A percentile compares a stretch with the other conserved stretches of the same genome.
Conservation (phyloP, 331 rosid species). For the Prunus yedoensis region DNA sequence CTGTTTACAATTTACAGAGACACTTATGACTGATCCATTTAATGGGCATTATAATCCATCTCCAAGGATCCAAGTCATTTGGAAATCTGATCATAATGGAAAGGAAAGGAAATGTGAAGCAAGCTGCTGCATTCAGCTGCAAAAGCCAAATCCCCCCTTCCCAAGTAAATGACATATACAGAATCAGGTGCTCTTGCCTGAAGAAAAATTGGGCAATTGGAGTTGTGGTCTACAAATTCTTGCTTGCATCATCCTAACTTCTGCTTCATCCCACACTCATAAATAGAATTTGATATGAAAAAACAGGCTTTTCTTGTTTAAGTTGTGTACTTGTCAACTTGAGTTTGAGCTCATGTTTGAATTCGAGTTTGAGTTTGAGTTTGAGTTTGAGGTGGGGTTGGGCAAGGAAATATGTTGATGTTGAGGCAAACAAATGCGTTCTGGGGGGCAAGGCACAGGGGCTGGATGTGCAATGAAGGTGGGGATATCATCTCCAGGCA, state of each 20-base stretch:
- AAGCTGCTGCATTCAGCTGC: slow-evolving; percentile 22
- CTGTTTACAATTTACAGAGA: background rate
- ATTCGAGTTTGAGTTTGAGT: slow-evolving; percentile 14
- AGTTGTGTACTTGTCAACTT: slow-evolving; percentile 9
- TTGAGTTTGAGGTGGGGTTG: slow-evolving; percentile 29
- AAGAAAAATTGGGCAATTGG: slow-evolving; percentile 28
- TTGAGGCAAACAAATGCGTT: slow-evolving; percentile 56
- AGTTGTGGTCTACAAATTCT: slow-evolving; percentile 14
- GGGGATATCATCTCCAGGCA: slow-evolving; percentile 93
- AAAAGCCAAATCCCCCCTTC: slow-evolving; percentile 34
- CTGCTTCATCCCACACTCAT: background rate
- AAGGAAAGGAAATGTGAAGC: background rate
- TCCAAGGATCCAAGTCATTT: slow-evolving; percentile 15
- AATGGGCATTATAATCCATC: slow-evolving; percentile 26
- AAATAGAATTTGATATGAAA: background rate
- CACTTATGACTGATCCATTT: slow-evolving; percentile 6
- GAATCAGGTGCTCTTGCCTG: slow-evolving; percentile 32
- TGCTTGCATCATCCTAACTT: slow-evolving; percentile 5
- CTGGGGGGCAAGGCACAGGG: slow-evolving; percentile 65
- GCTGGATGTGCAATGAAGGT: slow-evolving; percentile 82
- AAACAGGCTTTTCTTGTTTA: slow-evolving; percentile 9
- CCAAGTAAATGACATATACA: slow-evolving; percentile 54
- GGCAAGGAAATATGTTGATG: slow-evolving; percentile 46
- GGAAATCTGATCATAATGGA: slow-evolving; percentile 18
- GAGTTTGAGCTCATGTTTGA: slow-evolving; percentile 25